These are phyloP conservation scores for Aegilops sharonensis DNA, from an alignment of 176 grass and related monocot species.

Conservation along the genomic window DNA sequence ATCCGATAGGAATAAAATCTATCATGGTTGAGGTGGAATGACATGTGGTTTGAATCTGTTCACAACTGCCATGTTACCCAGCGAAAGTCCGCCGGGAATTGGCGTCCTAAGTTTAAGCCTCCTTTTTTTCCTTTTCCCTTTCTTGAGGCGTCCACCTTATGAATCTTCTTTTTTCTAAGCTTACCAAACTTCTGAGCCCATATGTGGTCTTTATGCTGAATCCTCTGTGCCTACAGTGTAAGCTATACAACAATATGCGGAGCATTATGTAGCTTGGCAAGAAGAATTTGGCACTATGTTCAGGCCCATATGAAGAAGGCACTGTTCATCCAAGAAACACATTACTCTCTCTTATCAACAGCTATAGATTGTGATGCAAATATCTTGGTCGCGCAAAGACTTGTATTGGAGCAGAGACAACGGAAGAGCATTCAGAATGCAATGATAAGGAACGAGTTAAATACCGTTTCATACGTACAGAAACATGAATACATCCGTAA, in stretches of 20 bases:
- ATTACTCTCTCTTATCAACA: neutral
- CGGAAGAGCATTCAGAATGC: neutral
- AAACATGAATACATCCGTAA: neutral
- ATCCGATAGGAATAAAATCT: constrained; percentile 30
- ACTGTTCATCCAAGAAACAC: neutral
- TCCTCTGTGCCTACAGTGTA: neutral
- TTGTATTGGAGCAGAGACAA: neutral
- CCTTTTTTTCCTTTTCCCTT: neutral
- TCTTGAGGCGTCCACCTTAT: neutral
- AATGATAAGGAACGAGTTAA: neutral
- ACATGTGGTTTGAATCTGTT: neutral
- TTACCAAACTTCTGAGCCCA: neutral
- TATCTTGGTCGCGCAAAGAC: neutral
- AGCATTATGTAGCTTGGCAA: neutral
- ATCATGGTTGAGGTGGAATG: neutral
- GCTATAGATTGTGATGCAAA: neutral
- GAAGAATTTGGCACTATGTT: too few species aligned
- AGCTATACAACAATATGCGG: neutral
- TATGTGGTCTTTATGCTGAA: neutral
- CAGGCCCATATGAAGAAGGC: neutral
- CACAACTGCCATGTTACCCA: too few species aligned
- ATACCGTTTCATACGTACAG: neutral
- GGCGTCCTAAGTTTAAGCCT: neutral
- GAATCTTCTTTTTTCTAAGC: neutral
- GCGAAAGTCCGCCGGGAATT: too few species aligned